A percentile compares a stretch with the other conserved stretches of the same genome.
phyloP scores from a whole-genome alignment of 805 yeast genomes.

The Millerozyma acaciae region DNA sequence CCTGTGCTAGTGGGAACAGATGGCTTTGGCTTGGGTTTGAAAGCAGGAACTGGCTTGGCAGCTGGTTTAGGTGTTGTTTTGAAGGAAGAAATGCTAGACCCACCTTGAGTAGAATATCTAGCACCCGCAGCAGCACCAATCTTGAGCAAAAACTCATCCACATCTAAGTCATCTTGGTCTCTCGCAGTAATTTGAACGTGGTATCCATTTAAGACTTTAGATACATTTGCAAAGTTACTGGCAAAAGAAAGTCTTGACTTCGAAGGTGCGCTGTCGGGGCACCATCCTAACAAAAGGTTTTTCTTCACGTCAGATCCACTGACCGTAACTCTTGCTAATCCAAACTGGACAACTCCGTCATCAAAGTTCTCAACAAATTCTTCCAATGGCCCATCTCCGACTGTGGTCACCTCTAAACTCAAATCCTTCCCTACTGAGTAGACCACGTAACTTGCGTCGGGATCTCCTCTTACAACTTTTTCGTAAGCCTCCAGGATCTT shows the following conservation, averaged over 20 bases:
- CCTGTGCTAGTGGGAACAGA: conserved; percentile 36
- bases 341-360: conserved; percentile 87
- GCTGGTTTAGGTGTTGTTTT: conserved; percentile 20
- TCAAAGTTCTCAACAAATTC: conserved; percentile 80
- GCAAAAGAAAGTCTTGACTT: conserved; percentile 75
- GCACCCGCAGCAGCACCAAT: conserved; percentile 95
- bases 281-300: conserved; percentile 86
- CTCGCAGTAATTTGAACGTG: conserved; percentile 98
- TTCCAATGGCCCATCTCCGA: conserved; percentile 63
- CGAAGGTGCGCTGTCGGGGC: conserved; percentile 91
- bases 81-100: conserved; percentile 15
- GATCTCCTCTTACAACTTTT: conserved; percentile 74
- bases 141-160: conserved; percentile 66
- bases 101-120: conserved; percentile 67
- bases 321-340: conserved; percentile 80
- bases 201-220: conserved; percentile 70
- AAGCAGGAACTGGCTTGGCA: conserved; percentile 22
- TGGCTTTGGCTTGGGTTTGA: conserved; percentile 28
- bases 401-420: conserved; percentile 41
- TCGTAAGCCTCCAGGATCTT: conserved; percentile 74
- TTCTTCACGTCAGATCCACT: conserved; percentile 90
- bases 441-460: conserved; percentile 68
- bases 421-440: conserved; percentile 66
- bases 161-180: conserved; percentile 83
- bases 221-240: conserved; percentile 69